phyloP scores from a whole-genome alignment of 2,329 filamentous ascomycete genomes.

The Xylaria sp. region DNA sequence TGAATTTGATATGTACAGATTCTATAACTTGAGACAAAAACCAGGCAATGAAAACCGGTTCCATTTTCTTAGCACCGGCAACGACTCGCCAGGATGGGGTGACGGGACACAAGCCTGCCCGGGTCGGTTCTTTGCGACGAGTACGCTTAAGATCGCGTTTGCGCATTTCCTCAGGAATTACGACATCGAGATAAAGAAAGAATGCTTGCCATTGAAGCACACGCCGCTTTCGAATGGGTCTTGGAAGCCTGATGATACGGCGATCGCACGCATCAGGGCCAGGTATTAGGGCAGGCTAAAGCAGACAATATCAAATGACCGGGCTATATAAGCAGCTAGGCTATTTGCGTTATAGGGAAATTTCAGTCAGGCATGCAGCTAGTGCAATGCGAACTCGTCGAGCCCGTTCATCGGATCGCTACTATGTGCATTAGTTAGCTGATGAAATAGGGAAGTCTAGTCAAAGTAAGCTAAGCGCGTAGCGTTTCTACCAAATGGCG shows the following conservation, averaged over 20 bases:
- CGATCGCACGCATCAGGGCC: constrained; percentile 7
- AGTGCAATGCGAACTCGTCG: not conserved
- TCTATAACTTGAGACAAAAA: constrained; percentile 12
- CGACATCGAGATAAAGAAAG: constrained; percentile 9
- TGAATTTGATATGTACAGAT: constrained; percentile 13
- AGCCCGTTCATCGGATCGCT: not conserved
- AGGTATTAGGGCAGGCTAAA: not conserved
- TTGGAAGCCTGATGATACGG: constrained; percentile 9
- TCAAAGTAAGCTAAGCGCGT: not conserved
- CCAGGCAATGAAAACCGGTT: constrained; percentile 13
- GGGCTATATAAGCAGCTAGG: not conserved
- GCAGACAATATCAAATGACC: not conserved
- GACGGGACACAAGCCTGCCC: constrained; percentile 26
- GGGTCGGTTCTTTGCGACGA: constrained; percentile 21
- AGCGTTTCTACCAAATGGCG: not conserved
- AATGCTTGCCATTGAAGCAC: not conserved
- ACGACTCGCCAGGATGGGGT: constrained; percentile 23
- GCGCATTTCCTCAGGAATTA: constrained; percentile 17
- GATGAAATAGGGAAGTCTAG: not conserved
- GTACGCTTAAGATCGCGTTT: constrained; percentile 22
- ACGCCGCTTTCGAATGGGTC: constrained; percentile 9
- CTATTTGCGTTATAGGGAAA: not conserved
- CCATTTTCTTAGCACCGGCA: constrained; percentile 4
- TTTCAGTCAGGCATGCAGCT: not conserved
- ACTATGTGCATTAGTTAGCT: not conserved